Conservation (phyloP, 2,329 filamentous ascomycete genomes). For the Colletotrichum zoysiae region DNA sequence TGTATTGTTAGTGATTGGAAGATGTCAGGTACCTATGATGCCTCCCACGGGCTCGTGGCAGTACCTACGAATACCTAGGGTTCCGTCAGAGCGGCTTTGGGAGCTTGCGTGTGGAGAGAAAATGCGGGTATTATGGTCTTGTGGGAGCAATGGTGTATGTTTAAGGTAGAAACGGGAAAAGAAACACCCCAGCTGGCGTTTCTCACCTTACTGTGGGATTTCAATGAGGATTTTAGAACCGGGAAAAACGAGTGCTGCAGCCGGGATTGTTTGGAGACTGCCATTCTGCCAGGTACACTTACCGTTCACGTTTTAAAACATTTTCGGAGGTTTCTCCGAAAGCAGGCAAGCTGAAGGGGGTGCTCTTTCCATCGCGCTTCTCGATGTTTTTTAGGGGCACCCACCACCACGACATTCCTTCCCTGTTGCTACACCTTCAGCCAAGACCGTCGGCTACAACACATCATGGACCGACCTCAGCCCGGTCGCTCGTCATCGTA, state of each 20-base stretch:
- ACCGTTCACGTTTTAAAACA: neutral
- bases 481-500: neutral
- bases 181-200: neutral
- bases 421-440: neutral
- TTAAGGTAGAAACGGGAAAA: neutral
- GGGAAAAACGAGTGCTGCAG: neutral
- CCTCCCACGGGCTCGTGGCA: too few species aligned
- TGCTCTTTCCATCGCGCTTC: neutral
- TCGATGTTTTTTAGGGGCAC: neutral
- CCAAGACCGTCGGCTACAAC: neutral
- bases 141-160: neutral
- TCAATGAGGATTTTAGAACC: neutral
- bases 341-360: neutral
- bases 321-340: neutral
- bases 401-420: neutral
- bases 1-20: neutral
- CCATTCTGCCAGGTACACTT: neutral
- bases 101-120: neutral
- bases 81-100: slow-evolving; percentile 10
- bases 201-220: neutral
- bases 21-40: neutral
- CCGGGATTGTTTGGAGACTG: neutral
- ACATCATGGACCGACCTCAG: neutral
- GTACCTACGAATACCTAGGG: too few species aligned
- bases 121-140: neutral